A percentile compares a stretch with the other conserved stretches of the same genome.
phyloP scores from a whole-genome alignment of 768 basidiomycete species.

The Tephrocybe rancida region DNA sequence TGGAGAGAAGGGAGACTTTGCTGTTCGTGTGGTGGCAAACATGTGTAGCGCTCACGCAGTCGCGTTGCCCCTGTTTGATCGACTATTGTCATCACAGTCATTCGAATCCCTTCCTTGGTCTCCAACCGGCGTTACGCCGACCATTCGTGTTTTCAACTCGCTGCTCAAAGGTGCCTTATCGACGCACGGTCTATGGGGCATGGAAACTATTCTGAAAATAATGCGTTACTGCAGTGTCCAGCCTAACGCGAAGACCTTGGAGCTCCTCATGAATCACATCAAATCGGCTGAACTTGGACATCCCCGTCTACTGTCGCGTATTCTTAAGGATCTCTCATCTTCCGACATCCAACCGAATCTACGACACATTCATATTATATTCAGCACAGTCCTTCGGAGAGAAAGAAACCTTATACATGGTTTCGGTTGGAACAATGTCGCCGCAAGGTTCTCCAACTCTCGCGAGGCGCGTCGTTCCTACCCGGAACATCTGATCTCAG shows the following conservation, averaged over 20 bases:
- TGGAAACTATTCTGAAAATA: slow-evolving; percentile 48
- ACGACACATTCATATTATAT: slow-evolving; percentile 56
- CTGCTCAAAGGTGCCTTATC: slow-evolving; percentile 53
- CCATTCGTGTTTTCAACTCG: slow-evolving; percentile 60
- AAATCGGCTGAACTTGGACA: slow-evolving; percentile 41
- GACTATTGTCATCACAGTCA: slow-evolving; percentile 19
- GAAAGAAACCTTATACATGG: slow-evolving; percentile 50
- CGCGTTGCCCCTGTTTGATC: slow-evolving; percentile 28
- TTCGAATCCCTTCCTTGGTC: slow-evolving; percentile 28
- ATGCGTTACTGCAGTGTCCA: slow-evolving; percentile 55
- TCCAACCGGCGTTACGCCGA: slow-evolving; percentile 34
- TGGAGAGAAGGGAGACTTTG: slow-evolving; percentile 46
- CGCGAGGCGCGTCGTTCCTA: slow-evolving; percentile 17
- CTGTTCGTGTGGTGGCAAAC: slow-evolving; percentile 51
- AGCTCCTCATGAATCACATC: slow-evolving; percentile 57
- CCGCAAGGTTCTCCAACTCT: slow-evolving; percentile 39
- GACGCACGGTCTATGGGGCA: slow-evolving; percentile 49
- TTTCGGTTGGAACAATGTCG: slow-evolving; percentile 47
- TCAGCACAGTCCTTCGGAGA: slow-evolving; percentile 52
- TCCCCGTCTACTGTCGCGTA: slow-evolving; percentile 47
- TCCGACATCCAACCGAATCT: slow-evolving; percentile 46
- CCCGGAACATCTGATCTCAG: slow-evolving; percentile 22
- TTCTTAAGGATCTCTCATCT: slow-evolving; percentile 50
- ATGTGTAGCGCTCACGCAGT: slow-evolving; percentile 39
- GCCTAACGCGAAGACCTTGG: slow-evolving; percentile 56